Base-by-base conservation (phyloP, 2,329 filamentous ascomycete species). In the Colletotrichum melonis region DNA sequence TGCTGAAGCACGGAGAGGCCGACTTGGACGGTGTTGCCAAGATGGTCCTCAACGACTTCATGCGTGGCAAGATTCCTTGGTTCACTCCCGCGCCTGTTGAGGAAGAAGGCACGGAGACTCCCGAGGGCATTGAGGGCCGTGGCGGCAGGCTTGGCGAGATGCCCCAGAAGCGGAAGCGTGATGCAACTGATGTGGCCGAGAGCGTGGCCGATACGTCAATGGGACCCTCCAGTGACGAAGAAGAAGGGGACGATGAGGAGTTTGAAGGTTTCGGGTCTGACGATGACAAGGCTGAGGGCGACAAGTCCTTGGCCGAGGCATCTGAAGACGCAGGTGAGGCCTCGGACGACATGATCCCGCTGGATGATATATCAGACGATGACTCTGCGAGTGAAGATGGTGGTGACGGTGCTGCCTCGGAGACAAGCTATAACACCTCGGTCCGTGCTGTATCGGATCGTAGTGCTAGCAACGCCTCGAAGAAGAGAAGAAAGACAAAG, bases 11-110 rank as follows among this genome's bases (percentile, higher is more conserved):
- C 71, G 97, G 96, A n/a, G 97, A 98, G 81, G 93, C 96, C 4
- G 97, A 99, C 82, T 85, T 98, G 68, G 96, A 98, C 78, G 95
- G 95, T 78, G 95, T 98, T 60, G 97, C 97, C 1, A 98, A 98
- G 84, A 98, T 98, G 91, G 93, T 99, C 1, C 86, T 99, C 73
- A 98, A 98, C 79, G 97, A 99, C 80, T 99, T 98, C 81, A 90
- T 98, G 79, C 88, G 97, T 75, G 97, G 97, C 69, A 98, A 96
- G 84, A 94, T 98, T 30, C 97, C 97, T 1, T 99, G 97, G 97
- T 99, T 95, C 80, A 97, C 94, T 0, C 92, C 95, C 9, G 92
- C 95, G 11, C 95, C 95, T 2, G 84, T 88, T 16, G 80, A 83
- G 4, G 89, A 89, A 60, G 86, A 84, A 16, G 84, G 85, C 3